Percentiles rank a stretch among this genome's conserved stretches.
These are phyloP conservation scores for Backusella tarrabulga DNA, from an alignment of 192 early-diverging fungal genomes.

Conservation along the genomic window DNA sequence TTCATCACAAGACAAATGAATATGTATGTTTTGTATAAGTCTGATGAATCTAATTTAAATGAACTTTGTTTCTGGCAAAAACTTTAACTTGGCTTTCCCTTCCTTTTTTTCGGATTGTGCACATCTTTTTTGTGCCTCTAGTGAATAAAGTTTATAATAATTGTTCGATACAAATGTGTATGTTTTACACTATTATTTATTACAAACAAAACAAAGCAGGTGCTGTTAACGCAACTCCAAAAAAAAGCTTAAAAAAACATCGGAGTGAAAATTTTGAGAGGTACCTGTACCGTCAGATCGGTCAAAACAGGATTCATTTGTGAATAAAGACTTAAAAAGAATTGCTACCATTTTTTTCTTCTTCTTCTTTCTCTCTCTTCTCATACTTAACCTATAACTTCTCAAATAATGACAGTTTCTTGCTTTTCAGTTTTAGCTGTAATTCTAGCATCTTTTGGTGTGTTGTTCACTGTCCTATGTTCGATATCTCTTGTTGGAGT, in stretches of 20 bases:
- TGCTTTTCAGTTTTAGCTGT: not conserved
- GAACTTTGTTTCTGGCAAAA: not conserved
- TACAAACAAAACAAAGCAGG: not conserved
- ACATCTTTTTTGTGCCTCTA: not conserved
- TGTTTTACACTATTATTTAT: not conserved
- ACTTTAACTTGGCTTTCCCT: not conserved
- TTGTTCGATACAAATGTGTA: not conserved
- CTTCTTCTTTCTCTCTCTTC: not conserved
- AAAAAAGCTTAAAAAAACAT: not conserved
- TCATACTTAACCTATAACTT: not conserved
- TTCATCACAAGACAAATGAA: not conserved
- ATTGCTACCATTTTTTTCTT: not conserved
- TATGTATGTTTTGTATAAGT: not conserved
- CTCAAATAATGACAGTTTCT: not conserved
- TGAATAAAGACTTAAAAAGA: not conserved
- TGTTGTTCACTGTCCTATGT: not conserved
- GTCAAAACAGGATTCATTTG: not conserved
- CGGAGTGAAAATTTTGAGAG: not conserved
- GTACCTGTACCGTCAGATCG: not conserved
- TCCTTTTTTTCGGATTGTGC: not conserved
- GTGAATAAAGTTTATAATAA: not conserved
- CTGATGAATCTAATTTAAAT: not conserved
- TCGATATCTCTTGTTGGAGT: not conserved
- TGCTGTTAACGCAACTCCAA: not conserved
- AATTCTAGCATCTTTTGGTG: not conserved